Base-by-base conservation (phyloP, 805 yeast genomes). In the Zygotorulaspora florentina region DNA sequence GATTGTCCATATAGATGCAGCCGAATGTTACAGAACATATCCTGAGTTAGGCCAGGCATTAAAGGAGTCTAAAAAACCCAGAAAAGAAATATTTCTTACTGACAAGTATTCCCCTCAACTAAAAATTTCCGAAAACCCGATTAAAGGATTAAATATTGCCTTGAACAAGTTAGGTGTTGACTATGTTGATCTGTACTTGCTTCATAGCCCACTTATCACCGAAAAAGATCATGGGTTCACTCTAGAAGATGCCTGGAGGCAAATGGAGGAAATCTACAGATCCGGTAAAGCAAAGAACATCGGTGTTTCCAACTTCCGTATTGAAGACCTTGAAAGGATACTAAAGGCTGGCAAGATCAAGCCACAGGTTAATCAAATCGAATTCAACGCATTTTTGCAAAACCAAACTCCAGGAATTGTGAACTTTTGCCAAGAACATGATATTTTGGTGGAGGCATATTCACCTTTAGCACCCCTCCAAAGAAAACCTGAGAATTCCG, bases 381-480 rank as follows among this genome's bases (percentile, higher is more conserved):
- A 83, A 61, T 81, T 69, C 62, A 81, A 77, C 60, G 81, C 87
- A 0, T 77, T 78, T 57, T 70, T 81, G 53, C 86, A 80, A 54
- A 90, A 87, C 68, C 86, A 82, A 58, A 68, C 82, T 2, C 76
- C 79, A 1, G 83, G 79, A 2, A 68, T 73, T 45, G 71, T 73
- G 39, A 74, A 79, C 11, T 83, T 70, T 57, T 69, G 76, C 46
- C 60, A 75, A 53, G 56, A 73, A 36, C 55, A 83, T 42, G 66
- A 64, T 28, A 81, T 84, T 49, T 56, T 71, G 26, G 52, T 84
- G 11, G 85, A 79, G 58, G 88, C 87, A 1, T 85, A 82, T 62
- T 73, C 81, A 5, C 88, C 91, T 18, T 69, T 85, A 51, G 78
- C 79, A 12, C 87, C 89, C 4, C 59, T 84, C 33, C 72, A 72